Percentiles rank a stretch among this genome's conserved stretches.
Conservation (phyloP, 2,329 filamentous ascomycete species). For the Blastomyces gilchristii region DNA sequence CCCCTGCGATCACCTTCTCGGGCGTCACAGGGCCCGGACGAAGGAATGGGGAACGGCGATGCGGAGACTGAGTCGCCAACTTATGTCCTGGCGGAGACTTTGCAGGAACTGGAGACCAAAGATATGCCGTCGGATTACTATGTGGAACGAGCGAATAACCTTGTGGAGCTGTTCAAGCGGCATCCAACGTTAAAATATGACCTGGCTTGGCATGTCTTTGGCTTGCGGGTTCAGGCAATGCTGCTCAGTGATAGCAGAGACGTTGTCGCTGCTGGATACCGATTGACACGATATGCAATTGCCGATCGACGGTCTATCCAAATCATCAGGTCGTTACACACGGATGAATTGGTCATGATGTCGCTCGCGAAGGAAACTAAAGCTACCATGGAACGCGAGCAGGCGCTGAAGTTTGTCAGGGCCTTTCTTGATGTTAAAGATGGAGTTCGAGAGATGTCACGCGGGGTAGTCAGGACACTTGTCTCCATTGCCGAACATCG, state of each 20-base stretch:
- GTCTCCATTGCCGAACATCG: conserved; percentile 80
- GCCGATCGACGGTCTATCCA: conserved; percentile 82
- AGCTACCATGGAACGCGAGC: conserved; percentile 91
- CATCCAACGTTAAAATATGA: conserved; percentile 94
- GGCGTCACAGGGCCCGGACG: conserved; percentile 30
- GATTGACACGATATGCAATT: conserved; percentile 87
- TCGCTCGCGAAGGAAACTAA: conserved; percentile 94
- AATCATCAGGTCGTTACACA: conserved; percentile 78
- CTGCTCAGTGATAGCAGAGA: conserved; percentile 90
- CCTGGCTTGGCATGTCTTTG: conserved; percentile 90
- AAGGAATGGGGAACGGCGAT: conserved; percentile 49
- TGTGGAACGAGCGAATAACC: conserved; percentile 77
- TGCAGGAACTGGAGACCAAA: conserved; percentile 79
- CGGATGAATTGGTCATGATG: conserved; percentile 81
- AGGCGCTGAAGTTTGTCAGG: conserved; percentile 90
- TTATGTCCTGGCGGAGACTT: conserved; percentile 76
- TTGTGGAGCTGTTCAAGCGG: conserved; percentile 93
- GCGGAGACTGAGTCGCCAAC: conserved; percentile 73
- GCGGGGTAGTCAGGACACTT: conserved; percentile 76
- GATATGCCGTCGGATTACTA: conserved; percentile 91
- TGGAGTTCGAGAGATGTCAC: conserved; percentile 76
- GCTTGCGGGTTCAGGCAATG: conserved; percentile 87
- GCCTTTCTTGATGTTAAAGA: conserved; percentile 94
- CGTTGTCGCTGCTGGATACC: conserved; percentile 87
- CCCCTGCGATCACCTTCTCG: conserved; percentile 43